Evolutionary conservation across 2,329 filamentous ascomycete species (phyloP).

Genomic region (Diaporthe sp.): DNA sequence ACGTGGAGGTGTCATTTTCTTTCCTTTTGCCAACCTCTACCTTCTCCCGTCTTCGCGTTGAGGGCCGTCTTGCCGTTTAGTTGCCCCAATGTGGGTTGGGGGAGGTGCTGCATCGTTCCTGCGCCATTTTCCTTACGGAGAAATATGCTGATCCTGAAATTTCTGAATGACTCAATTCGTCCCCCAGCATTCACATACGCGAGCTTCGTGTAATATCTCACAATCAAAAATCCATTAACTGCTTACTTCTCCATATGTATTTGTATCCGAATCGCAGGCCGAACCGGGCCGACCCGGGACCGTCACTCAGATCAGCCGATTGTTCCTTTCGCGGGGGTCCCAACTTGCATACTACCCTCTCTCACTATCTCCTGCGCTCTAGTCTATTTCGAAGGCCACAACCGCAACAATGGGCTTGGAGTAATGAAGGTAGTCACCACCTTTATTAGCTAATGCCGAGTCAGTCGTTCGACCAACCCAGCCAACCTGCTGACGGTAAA

Average conservation of each 20-base stretch:
- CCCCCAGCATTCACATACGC: neutral
- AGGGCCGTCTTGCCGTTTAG: neutral
- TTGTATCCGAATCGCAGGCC: neutral
- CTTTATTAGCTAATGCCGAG: slow-evolving; percentile 20
- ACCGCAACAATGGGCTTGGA: slow-evolving; percentile 1
- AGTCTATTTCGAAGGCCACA: neutral
- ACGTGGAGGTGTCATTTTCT: neutral
- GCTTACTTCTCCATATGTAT: neutral
- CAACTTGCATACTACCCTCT: neutral
- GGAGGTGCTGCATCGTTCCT: neutral
- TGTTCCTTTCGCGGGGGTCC: neutral
- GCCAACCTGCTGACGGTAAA: slow-evolving; percentile 1
- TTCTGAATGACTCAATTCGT: neutral
- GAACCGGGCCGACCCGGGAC: slow-evolving; percentile 10
- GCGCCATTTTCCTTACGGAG: neutral
- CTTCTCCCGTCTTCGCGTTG: neutral
- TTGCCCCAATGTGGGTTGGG: neutral
- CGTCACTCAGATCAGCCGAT: slow-evolving; percentile 6
- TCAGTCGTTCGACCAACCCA: neutral
- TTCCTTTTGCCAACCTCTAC: neutral
- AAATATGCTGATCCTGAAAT: neutral
- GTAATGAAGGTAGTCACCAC: neutral
- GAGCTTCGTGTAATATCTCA: neutral
- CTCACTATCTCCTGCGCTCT: neutral
- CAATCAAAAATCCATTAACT: neutral